Conservation (phyloP, 768 basidiomycete species). For the Chiua virens region DNA sequence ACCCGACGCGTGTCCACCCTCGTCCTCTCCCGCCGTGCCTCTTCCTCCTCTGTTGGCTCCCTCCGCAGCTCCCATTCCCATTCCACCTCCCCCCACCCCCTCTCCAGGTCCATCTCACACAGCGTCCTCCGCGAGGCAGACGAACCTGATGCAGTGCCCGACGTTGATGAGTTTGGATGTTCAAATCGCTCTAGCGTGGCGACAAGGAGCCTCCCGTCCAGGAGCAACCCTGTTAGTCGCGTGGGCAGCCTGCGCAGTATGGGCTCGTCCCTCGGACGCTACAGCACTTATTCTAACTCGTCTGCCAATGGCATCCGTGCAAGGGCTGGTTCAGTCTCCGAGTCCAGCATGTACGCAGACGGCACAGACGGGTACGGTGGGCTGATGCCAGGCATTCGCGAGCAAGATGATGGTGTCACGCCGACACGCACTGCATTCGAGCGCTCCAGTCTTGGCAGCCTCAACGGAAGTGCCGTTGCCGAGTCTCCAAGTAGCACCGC, state of each 20-base stretch:
- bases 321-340: conserved; percentile 18
- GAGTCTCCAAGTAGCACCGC: conserved; percentile 31
- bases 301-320: conserved; percentile 11
- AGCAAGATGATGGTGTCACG: conserved; percentile 29
- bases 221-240: conserved; percentile 20
- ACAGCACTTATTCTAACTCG: conserved; percentile 23
- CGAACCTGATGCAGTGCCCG: conserved; percentile 12
- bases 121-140: conserved; percentile 31
- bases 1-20: conserved; percentile 62
- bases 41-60: conserved; percentile 41
- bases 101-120: conserved; percentile 31
- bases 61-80: conserved; percentile 17
- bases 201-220: conserved; percentile 23
- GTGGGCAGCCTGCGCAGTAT: conserved; percentile 21
- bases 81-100: conserved; percentile 9
- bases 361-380: conserved; percentile 3
- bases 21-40: conserved; percentile 48
- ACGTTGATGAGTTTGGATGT: conserved; percentile 27
- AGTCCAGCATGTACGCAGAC: conserved; percentile 18
- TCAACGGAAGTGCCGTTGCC: conserved; percentile 12
- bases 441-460: conserved; percentile 26
- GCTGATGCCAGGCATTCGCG: conserved; percentile 31
- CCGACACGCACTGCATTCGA: conserved; percentile 30
- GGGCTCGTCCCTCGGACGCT: conserved; percentile 24
- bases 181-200: conserved; percentile 8